Evolutionary conservation across 345 rosid genomes (phyloP).

Genomic region (Rhizophora apiculata): DNA sequence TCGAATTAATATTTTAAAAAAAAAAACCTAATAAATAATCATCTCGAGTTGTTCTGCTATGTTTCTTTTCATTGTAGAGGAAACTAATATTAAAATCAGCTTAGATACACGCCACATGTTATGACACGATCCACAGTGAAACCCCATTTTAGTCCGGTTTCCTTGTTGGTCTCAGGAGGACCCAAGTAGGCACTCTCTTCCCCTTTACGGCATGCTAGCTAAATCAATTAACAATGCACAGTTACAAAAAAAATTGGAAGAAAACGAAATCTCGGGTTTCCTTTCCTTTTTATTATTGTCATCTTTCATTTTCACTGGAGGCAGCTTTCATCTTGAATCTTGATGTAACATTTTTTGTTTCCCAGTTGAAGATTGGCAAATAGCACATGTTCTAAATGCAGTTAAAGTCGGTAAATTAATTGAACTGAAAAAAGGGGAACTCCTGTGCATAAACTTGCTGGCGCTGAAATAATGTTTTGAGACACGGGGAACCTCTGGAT

Average conservation of each 20-base stretch:
- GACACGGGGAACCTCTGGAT: conserved; percentile 18
- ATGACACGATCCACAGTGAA: not conserved
- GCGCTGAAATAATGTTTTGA: conserved; percentile 16
- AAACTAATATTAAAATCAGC: conserved; percentile 23
- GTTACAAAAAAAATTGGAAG: not conserved
- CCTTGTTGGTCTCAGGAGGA: not conserved
- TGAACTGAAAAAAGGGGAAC: conserved; percentile 12
- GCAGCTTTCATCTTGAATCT: not conserved
- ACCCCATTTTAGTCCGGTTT: not conserved
- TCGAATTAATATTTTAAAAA: too few species aligned
- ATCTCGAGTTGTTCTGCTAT: accelerated
- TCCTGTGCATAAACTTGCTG: conserved; percentile 23
- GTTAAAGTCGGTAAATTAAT: not conserved
- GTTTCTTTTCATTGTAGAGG: conserved; percentile 5
- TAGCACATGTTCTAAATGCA: not conserved
- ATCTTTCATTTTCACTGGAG: not conserved
- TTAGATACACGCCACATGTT: not conserved
- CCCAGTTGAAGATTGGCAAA: not conserved
- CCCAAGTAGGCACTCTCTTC: not conserved
- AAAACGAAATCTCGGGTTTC: not conserved
- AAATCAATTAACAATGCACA: too few species aligned
- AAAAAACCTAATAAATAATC: too few species aligned
- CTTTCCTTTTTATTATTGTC: too few species aligned
- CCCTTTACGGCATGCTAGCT: not conserved
- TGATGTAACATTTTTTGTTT: not conserved